Conservation (phyloP, 768 basidiomycete species). For the Naganishia vaughanmartiniae region DNA sequence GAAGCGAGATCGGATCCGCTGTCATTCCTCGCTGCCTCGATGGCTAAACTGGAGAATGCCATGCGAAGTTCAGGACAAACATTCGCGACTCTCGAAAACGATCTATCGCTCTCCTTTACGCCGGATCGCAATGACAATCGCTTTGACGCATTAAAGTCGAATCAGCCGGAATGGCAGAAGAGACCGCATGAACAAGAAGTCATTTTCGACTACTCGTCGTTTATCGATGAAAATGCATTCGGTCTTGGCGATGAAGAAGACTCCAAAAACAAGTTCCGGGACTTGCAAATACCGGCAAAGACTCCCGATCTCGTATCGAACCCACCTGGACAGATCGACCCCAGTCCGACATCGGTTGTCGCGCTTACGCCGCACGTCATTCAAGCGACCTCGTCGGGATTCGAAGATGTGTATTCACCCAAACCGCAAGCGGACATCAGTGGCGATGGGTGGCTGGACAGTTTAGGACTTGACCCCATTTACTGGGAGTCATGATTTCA, state of each 20-base stretch:
- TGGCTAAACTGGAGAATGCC: constrained; percentile 18
- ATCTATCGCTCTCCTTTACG: constrained; percentile 5
- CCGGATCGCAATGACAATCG: constrained; percentile 1
- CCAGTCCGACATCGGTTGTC: constrained; percentile 16
- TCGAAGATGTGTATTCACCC: constrained; percentile 8
- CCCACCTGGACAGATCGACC: constrained; percentile 2
- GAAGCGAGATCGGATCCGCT: constrained; percentile 18
- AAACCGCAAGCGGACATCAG: constrained; percentile 2
- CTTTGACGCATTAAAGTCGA: constrained; percentile 3
- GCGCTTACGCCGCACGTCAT: background rate
- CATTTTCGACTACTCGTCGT: constrained; percentile 30
- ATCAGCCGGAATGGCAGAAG: background rate
- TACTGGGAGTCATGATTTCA: constrained; percentile 10
- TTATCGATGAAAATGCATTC: constrained; percentile 27
- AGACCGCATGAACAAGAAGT: constrained; percentile 12
- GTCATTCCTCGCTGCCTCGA: constrained; percentile 7
- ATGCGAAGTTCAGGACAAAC: constrained; percentile 22
- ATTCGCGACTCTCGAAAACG: constrained; percentile 1
- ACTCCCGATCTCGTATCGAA: constrained; percentile 10
- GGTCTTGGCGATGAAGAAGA: constrained; percentile 10
- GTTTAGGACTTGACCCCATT: constrained; percentile 3
- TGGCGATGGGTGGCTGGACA: constrained; percentile 17
- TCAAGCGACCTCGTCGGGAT: background rate
- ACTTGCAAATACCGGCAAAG: background rate
- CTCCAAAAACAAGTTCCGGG: background rate